phyloP scores from a whole-genome alignment of 352 stramenopile genomes.

The Globisporangium splendens region DNA sequence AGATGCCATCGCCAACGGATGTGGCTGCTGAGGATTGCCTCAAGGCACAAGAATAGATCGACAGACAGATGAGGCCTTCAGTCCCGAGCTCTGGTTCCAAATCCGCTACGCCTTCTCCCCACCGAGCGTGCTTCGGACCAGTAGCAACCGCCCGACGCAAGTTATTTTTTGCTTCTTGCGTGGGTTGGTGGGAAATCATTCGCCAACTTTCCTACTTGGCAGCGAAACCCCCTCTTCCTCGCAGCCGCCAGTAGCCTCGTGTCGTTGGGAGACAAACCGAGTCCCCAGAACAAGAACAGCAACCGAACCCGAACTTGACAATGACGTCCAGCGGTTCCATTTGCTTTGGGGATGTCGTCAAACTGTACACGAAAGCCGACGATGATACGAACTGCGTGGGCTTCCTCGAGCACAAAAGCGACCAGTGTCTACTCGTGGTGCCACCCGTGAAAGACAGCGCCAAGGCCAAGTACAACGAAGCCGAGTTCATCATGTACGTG shows the following conservation, averaged over 20 bases:
- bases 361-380: slow-evolving; percentile 35
- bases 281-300: no score
- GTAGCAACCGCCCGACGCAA: slow-evolving; percentile 2
- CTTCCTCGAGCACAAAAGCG: slow-evolving; percentile 50
- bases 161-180: slow-evolving; percentile 3
- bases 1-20: no score
- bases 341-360: slow-evolving; percentile 55
- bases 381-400: slow-evolving; percentile 20
- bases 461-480: slow-evolving; percentile 39
- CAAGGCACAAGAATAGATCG: no score
- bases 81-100: no score
- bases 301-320: slow-evolving; percentile 13
- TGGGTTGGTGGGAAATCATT: background rate
- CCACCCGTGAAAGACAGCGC: slow-evolving; percentile 40
- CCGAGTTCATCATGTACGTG: slow-evolving; percentile 71
- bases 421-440: slow-evolving; percentile 53
- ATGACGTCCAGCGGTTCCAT: slow-evolving; percentile 24
- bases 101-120: no score
- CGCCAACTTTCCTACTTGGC: slow-evolving; percentile 7
- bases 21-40: no score
- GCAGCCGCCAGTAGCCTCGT: no score
- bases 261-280: no score
- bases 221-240: slow-evolving; percentile 2
- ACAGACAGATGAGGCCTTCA: no score
- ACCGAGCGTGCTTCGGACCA: background rate